Conservation (phyloP, 1,284 basidiomycete species). For the Puccinia polysora region DNA sequence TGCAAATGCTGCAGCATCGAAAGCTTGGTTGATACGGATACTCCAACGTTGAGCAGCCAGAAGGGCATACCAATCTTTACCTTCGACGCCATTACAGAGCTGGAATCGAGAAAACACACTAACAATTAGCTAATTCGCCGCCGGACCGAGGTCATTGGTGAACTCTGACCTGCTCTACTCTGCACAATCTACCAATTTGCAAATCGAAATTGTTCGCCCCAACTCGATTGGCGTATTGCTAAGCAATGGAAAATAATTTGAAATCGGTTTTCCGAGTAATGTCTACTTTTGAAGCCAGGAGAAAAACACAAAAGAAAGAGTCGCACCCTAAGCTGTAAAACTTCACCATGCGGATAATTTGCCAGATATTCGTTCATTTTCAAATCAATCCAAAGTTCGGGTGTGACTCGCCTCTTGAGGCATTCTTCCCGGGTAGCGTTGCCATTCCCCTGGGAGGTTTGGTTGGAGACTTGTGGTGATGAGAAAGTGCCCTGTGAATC, state of each 20-base stretch:
- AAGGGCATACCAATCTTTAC: constrained; percentile 44
- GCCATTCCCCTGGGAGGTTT: constrained; percentile 5
- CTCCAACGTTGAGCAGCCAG: constrained; percentile 43
- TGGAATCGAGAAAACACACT: background rate
- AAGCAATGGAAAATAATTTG: background rate
- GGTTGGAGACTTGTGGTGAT: background rate
- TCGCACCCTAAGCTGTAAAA: constrained; percentile 21
- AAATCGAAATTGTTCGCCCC: constrained; percentile 43
- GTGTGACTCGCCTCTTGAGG: constrained; percentile 28
- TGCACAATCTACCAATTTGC: constrained; percentile 31
- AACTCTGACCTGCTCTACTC: constrained; percentile 40
- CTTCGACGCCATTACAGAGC: constrained; percentile 38
- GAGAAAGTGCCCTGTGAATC: background rate
- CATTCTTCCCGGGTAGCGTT: constrained; percentile 16
- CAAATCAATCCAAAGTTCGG: constrained; percentile 41
- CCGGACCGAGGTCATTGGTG: background rate
- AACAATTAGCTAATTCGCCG: background rate
- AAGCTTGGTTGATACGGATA: constrained; percentile 36
- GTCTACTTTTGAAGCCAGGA: background rate
- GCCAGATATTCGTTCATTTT: constrained; percentile 40
- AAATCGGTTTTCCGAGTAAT: background rate
- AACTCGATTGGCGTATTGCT: constrained; percentile 42
- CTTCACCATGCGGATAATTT: constrained; percentile 34
- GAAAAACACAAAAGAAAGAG: background rate
- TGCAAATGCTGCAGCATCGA: constrained; percentile 36